A percentile compares a stretch with the other conserved stretches of the same genome.
phyloP scores from a whole-genome alignment of 2,329 filamentous ascomycete genomes.

The Aaosphaeria pasadenensis region DNA sequence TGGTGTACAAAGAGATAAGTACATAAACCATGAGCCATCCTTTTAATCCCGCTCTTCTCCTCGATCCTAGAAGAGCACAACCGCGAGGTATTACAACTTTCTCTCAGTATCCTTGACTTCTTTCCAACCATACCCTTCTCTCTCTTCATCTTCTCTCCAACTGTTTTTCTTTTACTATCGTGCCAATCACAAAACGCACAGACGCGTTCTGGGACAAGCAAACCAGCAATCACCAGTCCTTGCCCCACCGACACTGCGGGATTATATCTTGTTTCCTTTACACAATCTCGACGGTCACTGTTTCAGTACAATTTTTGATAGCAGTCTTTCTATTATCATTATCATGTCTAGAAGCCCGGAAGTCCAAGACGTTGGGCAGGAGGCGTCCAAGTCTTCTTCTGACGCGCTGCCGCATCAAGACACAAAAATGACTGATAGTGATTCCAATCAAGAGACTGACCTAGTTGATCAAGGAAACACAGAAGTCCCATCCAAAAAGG shows the following conservation, averaged over 20 bases:
- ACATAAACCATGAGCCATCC: neutral
- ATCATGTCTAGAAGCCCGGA: neutral
- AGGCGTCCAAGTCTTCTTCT: too few relatives aligned
- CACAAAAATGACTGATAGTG: neutral
- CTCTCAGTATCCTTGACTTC: neutral
- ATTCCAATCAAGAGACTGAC: neutral
- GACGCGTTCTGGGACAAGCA: too few relatives aligned
- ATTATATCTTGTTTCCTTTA: too few relatives aligned
- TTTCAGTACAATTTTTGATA: too few relatives aligned
- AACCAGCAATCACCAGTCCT: too few relatives aligned
- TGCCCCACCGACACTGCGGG: too few relatives aligned
- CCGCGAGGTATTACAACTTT: constrained; percentile 10
- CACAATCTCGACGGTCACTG: too few relatives aligned
- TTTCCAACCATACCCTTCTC: constrained; percentile 1
- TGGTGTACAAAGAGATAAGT: too few relatives aligned
- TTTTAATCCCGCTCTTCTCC: constrained; percentile 15
- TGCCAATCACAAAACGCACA: neutral
- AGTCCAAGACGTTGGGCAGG: too few relatives aligned
- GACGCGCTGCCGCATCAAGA: neutral
- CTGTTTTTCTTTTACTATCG: neutral
- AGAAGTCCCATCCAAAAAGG: neutral
- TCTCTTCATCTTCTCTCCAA: constrained; percentile 1
- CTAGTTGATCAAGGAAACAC: constrained; percentile 2
- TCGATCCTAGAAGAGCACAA: constrained; percentile 13
- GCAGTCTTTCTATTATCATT: neutral